phyloP scores from a whole-genome alignment of 1,284 basidiomycete genomes.

The Ustilago curta region DNA sequence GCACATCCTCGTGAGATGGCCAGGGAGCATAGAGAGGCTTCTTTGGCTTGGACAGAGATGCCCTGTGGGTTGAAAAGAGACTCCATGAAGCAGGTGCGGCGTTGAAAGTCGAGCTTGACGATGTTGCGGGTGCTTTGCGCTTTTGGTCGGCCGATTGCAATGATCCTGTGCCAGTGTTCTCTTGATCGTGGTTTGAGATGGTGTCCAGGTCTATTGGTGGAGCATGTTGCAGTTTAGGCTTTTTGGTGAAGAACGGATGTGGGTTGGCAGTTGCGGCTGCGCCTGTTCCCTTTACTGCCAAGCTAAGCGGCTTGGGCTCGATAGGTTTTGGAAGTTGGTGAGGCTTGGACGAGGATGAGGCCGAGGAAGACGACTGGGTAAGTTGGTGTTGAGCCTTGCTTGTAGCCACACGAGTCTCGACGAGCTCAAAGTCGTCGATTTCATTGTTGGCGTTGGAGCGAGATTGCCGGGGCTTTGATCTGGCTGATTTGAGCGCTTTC shows the following conservation, averaged over 20 bases:
- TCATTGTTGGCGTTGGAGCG: neutral
- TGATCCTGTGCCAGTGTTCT: neutral
- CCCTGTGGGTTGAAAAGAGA: constrained; percentile 31
- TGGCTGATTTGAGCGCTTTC: constrained; percentile 9
- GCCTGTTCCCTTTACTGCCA: constrained; percentile 36
- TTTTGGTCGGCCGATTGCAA: neutral
- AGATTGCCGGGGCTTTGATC: neutral
- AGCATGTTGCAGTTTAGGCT: constrained; percentile 15
- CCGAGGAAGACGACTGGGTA: neutral
- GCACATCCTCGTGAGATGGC: constrained; percentile 22
- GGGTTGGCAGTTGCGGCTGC: constrained; percentile 16
- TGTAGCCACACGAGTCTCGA: constrained; percentile 15
- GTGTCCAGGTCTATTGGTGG: constrained; percentile 5
- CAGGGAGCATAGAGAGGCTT: constrained; percentile 30
- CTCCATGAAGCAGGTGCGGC: constrained; percentile 29
- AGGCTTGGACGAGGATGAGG: neutral
- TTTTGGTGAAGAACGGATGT: constrained; percentile 44
- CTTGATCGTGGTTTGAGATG: neutral
- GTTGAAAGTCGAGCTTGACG: constrained; percentile 7
- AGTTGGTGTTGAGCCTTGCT: neutral
- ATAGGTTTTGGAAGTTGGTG: constrained; percentile 5
- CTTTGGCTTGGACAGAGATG: constrained; percentile 16
- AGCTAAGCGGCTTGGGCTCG: constrained; percentile 31
- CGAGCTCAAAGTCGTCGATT: constrained; percentile 23
- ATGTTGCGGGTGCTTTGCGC: constrained; percentile 7